A percentile compares a stretch with the other conserved stretches of the same genome.
Conservation (phyloP, 805 yeast species). For the Saturnispora dispora region DNA sequence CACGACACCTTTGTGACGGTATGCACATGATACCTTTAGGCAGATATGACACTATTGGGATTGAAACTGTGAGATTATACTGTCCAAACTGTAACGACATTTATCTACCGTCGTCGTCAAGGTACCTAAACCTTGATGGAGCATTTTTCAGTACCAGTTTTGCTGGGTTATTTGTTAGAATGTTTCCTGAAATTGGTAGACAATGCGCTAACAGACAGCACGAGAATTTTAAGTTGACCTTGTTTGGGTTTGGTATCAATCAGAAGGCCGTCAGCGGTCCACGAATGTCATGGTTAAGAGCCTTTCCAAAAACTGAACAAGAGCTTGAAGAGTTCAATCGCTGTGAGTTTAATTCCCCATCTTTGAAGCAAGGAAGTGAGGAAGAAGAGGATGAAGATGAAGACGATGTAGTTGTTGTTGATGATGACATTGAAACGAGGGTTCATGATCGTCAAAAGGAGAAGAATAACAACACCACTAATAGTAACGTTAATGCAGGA, state of each 20-base stretch:
- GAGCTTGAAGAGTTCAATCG: slow-evolving; percentile 53
- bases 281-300: slow-evolving; percentile 93
- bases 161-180: slow-evolving; percentile 84
- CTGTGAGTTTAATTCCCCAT: slow-evolving; percentile 57
- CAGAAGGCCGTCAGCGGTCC: slow-evolving; percentile 75
- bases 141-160: slow-evolving; percentile 96
- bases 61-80: slow-evolving; percentile 82
- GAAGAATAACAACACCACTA: slow-evolving; percentile 8
- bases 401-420: not conserved
- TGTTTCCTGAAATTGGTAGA: slow-evolving; percentile 83
- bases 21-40: slow-evolving; percentile 91
- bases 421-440: slow-evolving; percentile 12
- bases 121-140: slow-evolving; percentile 86
- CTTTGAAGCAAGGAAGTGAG: slow-evolving; percentile 14
- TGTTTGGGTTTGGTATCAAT: slow-evolving; percentile 81
- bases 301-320: slow-evolving; percentile 53
- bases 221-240: slow-evolving; percentile 52
- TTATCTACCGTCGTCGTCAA: slow-evolving; percentile 78
- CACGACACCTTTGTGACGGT: slow-evolving; percentile 81
- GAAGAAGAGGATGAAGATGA: not conserved
- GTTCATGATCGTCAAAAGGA: slow-evolving; percentile 7
- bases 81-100: slow-evolving; percentile 94
- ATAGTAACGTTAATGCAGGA: slow-evolving; percentile 20
- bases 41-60: slow-evolving; percentile 80
- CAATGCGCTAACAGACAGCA: slow-evolving; percentile 49